These are phyloP conservation scores for Mytilinidion resinicola DNA, from an alignment of 495 filamentous ascomycete species.

Conservation along the genomic window DNA sequence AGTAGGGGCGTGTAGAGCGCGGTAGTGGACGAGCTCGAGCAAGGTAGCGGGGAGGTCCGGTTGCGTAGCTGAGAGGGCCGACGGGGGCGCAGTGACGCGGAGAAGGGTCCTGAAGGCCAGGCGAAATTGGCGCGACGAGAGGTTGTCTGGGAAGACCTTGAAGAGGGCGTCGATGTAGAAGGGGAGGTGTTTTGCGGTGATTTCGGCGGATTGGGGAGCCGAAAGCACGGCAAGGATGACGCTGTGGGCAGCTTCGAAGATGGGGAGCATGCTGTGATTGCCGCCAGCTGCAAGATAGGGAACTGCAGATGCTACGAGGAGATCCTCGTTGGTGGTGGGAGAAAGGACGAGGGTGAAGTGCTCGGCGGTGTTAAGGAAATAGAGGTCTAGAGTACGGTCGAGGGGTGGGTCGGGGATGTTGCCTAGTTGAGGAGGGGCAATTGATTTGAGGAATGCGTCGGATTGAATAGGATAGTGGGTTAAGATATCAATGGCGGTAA, in stretches of 20 bases:
- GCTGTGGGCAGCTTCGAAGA: conserved; percentile 90
- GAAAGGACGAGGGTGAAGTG: conserved; percentile 71
- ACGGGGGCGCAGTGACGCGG: conserved; percentile 78
- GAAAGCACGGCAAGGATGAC: conserved; percentile 77
- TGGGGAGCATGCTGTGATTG: conserved; percentile 53
- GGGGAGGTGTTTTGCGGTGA: conserved; percentile 68
- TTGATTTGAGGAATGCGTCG: conserved; percentile 61
- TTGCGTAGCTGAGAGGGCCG: conserved; percentile 59
- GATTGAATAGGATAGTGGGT: conserved; percentile 63
- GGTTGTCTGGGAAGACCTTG: conserved; percentile 72
- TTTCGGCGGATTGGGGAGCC: conserved; percentile 63
- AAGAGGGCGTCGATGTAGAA: conserved; percentile 85
- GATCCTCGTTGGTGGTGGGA: conserved; percentile 57
- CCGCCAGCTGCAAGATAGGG: conserved; percentile 68
- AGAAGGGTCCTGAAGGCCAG: conserved; percentile 88
- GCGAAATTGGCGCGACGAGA: conserved; percentile 85
- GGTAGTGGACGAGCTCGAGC: conserved; percentile 72
- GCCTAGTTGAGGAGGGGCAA: conserved; percentile 52
- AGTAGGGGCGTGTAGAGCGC: conserved; percentile 52
- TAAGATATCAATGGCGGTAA: conserved; percentile 85
- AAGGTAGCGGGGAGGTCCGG: conserved; percentile 71
- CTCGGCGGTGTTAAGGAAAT: conserved; percentile 85
- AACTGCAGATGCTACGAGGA: conserved; percentile 66
- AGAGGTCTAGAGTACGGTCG: conserved; percentile 75
- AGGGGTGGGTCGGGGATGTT: conserved; percentile 68